phyloP scores from a whole-genome alignment of 1,284 basidiomycete species.

The Cystobasidiaceae sp. region DNA sequence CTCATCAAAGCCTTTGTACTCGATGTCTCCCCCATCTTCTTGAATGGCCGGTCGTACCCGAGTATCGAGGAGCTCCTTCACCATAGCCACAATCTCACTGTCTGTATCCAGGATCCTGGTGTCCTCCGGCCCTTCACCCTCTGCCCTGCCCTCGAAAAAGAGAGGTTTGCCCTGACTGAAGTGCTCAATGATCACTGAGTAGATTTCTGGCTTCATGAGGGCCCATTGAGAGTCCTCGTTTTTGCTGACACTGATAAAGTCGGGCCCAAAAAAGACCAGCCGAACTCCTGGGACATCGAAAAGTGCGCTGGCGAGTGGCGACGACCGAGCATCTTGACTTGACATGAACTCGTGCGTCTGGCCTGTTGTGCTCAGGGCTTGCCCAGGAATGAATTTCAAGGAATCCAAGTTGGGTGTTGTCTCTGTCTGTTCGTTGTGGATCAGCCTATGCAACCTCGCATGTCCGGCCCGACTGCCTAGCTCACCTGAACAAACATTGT shows the following conservation, averaged over 20 bases:
- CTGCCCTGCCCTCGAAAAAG: constrained; percentile 68
- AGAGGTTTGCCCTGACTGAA: constrained; percentile 83
- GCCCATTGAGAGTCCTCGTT: constrained; percentile 79
- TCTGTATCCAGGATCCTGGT: constrained; percentile 94
- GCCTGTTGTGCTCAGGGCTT: constrained; percentile 76
- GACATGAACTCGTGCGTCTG: constrained; percentile 89
- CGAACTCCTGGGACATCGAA: constrained; percentile 89
- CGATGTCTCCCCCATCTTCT: constrained; percentile 76
- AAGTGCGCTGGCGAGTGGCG: constrained; percentile 84
- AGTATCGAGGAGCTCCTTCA: constrained; percentile 94
- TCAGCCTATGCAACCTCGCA: background rate
- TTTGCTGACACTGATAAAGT: constrained; percentile 96
- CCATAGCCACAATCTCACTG: constrained; percentile 97
- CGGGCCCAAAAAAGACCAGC: constrained; percentile 89
- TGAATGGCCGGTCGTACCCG: constrained; percentile 92
- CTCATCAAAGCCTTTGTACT: constrained; percentile 54
- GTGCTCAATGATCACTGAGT: constrained; percentile 95
- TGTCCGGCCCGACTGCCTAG: background rate
- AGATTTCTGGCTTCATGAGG: constrained; percentile 95
- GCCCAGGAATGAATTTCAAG: constrained; percentile 94
- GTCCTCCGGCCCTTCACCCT: constrained; percentile 80
- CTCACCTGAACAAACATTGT: constrained; percentile 21
- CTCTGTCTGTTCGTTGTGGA: constrained; percentile 64
- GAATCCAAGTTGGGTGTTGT: constrained; percentile 95
- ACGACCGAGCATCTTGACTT: constrained; percentile 70